Evolutionary conservation across 2,329 filamentous ascomycete species (phyloP).

Genomic region (Neonectria sp.): DNA sequence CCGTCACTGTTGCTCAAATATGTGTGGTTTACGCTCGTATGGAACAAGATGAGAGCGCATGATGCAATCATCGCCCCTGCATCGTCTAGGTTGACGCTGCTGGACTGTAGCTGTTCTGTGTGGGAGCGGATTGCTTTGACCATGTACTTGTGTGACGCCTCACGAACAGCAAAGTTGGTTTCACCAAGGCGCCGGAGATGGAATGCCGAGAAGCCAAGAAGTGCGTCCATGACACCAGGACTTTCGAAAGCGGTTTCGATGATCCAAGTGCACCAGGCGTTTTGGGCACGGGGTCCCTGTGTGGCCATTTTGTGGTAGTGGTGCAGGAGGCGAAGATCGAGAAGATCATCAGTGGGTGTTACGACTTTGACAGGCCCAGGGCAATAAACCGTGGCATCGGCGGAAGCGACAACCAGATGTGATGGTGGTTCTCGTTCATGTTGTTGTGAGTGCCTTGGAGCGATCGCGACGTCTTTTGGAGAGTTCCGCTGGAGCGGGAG

Average conservation of each 20-base stretch:
- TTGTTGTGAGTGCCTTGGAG: neutral
- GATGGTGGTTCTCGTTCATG: neutral
- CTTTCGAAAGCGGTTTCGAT: conserved; percentile 9
- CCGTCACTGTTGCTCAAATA: neutral
- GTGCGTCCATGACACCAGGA: conserved; percentile 19
- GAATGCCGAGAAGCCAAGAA: conserved; percentile 29
- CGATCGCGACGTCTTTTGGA: neutral
- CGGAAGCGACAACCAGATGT: neutral
- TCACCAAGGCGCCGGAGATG: conserved; percentile 20
- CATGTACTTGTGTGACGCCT: conserved; percentile 30
- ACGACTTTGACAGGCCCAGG: neutral
- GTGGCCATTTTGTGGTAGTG: conserved; percentile 25
- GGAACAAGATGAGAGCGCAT: conserved; percentile 24
- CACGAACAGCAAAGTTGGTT: neutral
- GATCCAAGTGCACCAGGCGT: conserved; percentile 21
- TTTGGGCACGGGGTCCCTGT: neutral
- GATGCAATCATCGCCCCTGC: conserved; percentile 13
- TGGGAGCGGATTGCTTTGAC: conserved; percentile 22
- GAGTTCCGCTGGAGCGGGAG: neutral
- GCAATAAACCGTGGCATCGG: too few relatives aligned
- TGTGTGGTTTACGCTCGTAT: conserved; percentile 23
- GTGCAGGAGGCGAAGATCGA: conserved; percentile 26
- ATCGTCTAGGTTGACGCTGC: conserved; percentile 7
- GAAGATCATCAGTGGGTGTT: conserved; percentile 1
- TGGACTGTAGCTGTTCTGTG: neutral